Evolutionary conservation across 2,329 filamentous ascomycete genomes (phyloP), one percentile per base, ranked within the genome.

Genomic region (Coniochaeta pulveracea): DNA sequence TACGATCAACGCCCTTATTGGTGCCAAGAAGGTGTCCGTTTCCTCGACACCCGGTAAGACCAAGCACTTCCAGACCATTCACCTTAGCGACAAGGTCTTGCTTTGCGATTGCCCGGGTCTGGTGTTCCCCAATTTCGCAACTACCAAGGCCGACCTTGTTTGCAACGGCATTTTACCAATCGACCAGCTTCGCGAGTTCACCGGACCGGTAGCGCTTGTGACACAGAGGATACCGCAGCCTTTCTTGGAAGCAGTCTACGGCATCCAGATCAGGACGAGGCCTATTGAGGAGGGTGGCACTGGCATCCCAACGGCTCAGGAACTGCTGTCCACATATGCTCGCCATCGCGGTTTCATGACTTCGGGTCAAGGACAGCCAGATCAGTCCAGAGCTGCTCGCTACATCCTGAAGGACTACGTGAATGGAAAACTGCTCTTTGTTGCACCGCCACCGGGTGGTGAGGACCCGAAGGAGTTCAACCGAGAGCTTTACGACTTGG

Each of bases 11-110:
- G 89, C 91, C 26, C 72, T 98, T n/a, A 88, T 96, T 37, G 93
- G 93, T 33, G 80, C 91, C 35, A 98, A 96, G 65, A 98, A 96
- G 62, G 91, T 98, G 5, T 96, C 89, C 0, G 93, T 98, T 24
- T 98, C 91, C 11, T 81, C 89, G 10, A 98, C 91, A 2, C 91
- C 91, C 4, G 91, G 91, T 54, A 98, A 98, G 64, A 98, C 91
- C 10, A 98, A 98, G 64, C 91, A 98, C 51, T 98, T 98, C 64
- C 91, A 98, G 58, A 98, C 91, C 2, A 91, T 98, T 38, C 88
- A 95, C 53, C 74, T 98, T 19, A 91, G 83, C 38, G 82, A 91
- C 1, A 76, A 78, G 38, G 85, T 98, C 41, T 72, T 96, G 29
- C 73, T 98, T 6, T 96, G 91, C 58, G 91, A 98, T 76, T 98